A percentile compares a stretch with the other conserved stretches of the same genome.
Evolutionary conservation across 176 grass and related monocot genomes (phyloP).

Genomic region (Rhynchospora pubera): DNA sequence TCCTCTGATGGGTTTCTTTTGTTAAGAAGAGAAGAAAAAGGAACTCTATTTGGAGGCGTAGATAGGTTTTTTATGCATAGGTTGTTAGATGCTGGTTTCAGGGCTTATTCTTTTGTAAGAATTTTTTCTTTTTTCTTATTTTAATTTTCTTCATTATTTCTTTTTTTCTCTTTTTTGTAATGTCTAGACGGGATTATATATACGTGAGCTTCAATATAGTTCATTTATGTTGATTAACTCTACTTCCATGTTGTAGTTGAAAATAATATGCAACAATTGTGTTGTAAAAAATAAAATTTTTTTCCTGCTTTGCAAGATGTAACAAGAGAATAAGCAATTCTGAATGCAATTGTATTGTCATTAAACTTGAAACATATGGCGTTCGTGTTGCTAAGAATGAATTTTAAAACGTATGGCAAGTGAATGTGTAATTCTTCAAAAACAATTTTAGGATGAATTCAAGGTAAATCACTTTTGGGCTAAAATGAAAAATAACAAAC

Average conservation of each 20-base stretch:
- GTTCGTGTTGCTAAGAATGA: no score
- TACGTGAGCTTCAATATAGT: slow-evolving; percentile 26
- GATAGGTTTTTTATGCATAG: slow-evolving; percentile 31
- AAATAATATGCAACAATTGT: background rate
- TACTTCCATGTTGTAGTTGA: background rate
- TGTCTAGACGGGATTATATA: slow-evolving; percentile 31
- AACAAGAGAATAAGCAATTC: background rate
- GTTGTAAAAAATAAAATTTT: background rate
- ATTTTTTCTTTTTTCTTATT: slow-evolving; percentile 19
- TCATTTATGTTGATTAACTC: slow-evolving; percentile 3
- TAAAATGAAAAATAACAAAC: background rate
- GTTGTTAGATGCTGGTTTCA: slow-evolving; percentile 27
- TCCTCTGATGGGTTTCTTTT: slow-evolving; percentile 1
- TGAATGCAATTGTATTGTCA: no score
- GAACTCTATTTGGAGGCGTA: slow-evolving; percentile 23
- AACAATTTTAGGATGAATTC: background rate
- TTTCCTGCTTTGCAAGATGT: background rate
- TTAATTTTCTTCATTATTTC: slow-evolving; percentile 19
- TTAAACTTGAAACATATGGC: no score
- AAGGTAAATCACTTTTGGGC: background rate
- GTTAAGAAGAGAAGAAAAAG: background rate
- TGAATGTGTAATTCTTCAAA: no score
- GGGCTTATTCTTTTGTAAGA: slow-evolving; percentile 40
- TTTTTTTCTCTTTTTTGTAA: slow-evolving; percentile 13
- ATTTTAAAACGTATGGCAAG: no score